Evolutionary conservation across 2,329 filamentous ascomycete genomes (phyloP).

Genomic region (Aspergillus fijiensis): DNA sequence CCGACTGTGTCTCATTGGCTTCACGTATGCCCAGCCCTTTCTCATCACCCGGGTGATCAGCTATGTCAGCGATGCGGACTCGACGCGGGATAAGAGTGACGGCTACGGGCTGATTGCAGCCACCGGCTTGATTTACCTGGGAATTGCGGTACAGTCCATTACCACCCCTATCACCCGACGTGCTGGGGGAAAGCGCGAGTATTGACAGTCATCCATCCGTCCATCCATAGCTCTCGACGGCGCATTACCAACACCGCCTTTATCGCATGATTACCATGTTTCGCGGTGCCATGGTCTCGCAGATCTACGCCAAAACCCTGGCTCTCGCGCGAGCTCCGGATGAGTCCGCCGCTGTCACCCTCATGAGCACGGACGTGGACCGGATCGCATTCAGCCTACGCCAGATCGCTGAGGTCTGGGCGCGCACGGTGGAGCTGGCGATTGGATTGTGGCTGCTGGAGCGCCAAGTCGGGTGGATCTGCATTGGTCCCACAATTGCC

Average conservation of each 20-base stretch:
- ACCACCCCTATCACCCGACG: too few relatives aligned
- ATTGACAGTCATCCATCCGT: too few relatives aligned
- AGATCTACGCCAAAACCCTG: background rate
- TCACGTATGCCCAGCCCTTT: constrained; percentile 23
- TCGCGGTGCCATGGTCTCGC: background rate
- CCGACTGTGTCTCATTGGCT: constrained; percentile 21
- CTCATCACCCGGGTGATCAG: constrained; percentile 13
- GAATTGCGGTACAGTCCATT: constrained; percentile 30
- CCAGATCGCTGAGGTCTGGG: background rate
- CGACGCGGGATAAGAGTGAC: constrained; percentile 13
- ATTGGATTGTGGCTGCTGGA: background rate
- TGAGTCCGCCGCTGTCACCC: background rate
- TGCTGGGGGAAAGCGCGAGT: too few relatives aligned
- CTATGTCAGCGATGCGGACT: background rate
- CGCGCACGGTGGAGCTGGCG: background rate
- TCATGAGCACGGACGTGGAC: background rate
- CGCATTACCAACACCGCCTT: background rate
- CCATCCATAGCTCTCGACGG: too few relatives aligned
- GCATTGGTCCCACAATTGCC: too few relatives aligned
- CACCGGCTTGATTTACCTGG: constrained; percentile 38
- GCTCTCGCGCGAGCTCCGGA: background rate
- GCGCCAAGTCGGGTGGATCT: background rate
- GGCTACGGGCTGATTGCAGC: constrained; percentile 40
- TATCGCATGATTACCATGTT: background rate
- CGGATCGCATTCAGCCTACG: background rate